phyloP scores from a whole-genome alignment of 768 basidiomycete genomes.

The Cystobasidium ongulense region DNA sequence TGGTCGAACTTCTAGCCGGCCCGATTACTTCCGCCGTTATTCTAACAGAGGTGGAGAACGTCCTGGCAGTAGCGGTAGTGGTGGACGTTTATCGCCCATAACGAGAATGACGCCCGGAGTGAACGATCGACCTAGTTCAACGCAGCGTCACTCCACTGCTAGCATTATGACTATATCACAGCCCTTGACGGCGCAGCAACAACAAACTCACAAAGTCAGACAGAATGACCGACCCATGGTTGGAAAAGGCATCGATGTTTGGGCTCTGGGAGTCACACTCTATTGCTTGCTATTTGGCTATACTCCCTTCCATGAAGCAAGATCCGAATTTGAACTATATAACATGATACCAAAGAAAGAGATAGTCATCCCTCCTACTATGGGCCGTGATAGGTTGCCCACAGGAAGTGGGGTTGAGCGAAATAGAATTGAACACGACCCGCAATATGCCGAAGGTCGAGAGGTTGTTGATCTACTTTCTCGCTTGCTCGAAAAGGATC shows the following conservation, averaged over 20 bases:
- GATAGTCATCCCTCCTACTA: conserved; percentile 59
- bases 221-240: conserved; percentile 34
- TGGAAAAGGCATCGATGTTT: conserved; percentile 81
- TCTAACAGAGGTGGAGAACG: not conserved
- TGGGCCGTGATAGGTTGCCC: conserved; percentile 61
- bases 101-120: not conserved
- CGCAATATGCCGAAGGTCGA: conserved; percentile 53
- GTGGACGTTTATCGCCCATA: not conserved
- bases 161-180: conserved; percentile 36
- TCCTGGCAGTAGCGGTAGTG: conserved; percentile 2
- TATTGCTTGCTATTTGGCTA: conserved; percentile 86
- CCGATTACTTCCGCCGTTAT: conserved; percentile 19
- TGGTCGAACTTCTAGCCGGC: not conserved
- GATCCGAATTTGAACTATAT: conserved; percentile 68
- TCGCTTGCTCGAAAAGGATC: conserved; percentile 33
- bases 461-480: conserved; percentile 56
- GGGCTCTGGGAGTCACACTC: conserved; percentile 93
- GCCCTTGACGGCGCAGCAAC: conserved; percentile 40
- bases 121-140: not conserved
- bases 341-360: conserved; percentile 67
- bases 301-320: conserved; percentile 60
- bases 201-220: conserved; percentile 36
- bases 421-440: conserved; percentile 45
- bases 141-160: conserved; percentile 29
- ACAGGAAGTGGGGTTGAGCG: conserved; percentile 29